Base-by-base conservation (phyloP, 805 yeast genomes). In the Osmozyma mogii region DNA sequence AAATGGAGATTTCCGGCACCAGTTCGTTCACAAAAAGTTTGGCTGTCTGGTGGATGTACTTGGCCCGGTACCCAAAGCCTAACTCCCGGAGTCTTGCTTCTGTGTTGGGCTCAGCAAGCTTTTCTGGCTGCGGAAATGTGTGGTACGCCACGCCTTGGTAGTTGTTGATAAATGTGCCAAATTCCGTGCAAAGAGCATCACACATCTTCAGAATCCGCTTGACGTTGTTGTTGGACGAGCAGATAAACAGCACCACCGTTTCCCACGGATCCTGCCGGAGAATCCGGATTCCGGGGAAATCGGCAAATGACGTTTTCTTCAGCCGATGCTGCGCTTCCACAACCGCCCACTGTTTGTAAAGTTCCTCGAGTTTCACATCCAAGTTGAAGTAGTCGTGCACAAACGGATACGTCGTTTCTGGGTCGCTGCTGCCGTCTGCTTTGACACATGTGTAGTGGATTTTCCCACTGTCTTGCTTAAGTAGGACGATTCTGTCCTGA, bases 211-310 rank as follows among this genome's bases (percentile, higher is more conserved):
- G 81, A 26, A 92, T 92, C 21, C 98, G 66, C 47, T 89, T 85
- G 31, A 92, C 92, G 47, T 92, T 92, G 56, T 92, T 92, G 54
- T 92, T 92, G n/a, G 94, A 78, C 2, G 95, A 84, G 56, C 97
- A 92, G 8, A 92, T 92, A 41, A 89, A 92, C 2, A 92, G 82
- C 12, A 89, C 60, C 25, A 87, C 61, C 24, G 89, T 85, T 43
- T 92, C 98, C 97, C 97, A 92, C 0, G 98, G 97, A 40, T 89
- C 96, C 52, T 92, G 97, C 21, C 88, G 67, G 16, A 92, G 65
- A 38, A 89, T 84, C 17, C 98, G 60, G 12, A 89, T 76, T 0
- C 96, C 97, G 4, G 62, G 62, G 32, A 75, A 74, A 17, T 45
- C 30, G 4, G 40, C 33, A 38, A 63, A 63, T 3, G 66, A 61